Evolutionary conservation across 345 rosid species (phyloP).

Genomic region (Balakata baccata): DNA sequence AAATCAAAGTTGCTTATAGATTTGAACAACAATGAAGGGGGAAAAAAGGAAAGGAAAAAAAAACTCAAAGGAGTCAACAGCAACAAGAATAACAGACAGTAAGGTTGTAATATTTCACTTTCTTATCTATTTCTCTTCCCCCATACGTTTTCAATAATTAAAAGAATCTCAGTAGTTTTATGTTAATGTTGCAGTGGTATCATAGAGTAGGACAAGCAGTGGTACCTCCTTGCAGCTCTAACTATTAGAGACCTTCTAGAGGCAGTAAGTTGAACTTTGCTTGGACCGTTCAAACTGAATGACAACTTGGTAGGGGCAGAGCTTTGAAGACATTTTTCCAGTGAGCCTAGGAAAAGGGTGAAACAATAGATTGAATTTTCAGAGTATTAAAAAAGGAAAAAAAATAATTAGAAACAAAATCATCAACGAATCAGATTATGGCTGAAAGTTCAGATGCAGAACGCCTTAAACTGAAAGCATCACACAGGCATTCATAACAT

Average conservation of each 20-base stretch:
- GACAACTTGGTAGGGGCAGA: slow-evolving; percentile 42
- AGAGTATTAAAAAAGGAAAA: not conserved
- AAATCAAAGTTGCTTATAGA: not conserved
- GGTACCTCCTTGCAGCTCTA: slow-evolving; percentile 70
- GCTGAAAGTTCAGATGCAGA: not conserved
- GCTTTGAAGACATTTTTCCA: slow-evolving; percentile 22
- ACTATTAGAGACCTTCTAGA: slow-evolving; percentile 46
- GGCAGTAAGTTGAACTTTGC: slow-evolving; percentile 41
- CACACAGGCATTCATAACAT: not conserved
- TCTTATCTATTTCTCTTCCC: not conserved
- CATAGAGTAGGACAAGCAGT: slow-evolving; percentile 2
- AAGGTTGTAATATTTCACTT: not conserved
- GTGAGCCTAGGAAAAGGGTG: slow-evolving; percentile 36
- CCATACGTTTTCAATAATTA: not conserved
- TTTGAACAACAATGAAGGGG: not conserved
- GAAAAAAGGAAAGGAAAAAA: not conserved
- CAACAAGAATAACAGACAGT: not conserved
- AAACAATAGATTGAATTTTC: not conserved
- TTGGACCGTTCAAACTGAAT: slow-evolving; percentile 33
- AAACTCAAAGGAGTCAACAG: not conserved
- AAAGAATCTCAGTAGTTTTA: not conserved
- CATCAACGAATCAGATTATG: not conserved
- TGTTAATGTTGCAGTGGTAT: not conserved
- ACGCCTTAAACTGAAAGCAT: not conserved
- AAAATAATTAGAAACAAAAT: not conserved